phyloP scores from a whole-genome alignment of 1,284 basidiomycete species.

The Porodaedalea pini region DNA sequence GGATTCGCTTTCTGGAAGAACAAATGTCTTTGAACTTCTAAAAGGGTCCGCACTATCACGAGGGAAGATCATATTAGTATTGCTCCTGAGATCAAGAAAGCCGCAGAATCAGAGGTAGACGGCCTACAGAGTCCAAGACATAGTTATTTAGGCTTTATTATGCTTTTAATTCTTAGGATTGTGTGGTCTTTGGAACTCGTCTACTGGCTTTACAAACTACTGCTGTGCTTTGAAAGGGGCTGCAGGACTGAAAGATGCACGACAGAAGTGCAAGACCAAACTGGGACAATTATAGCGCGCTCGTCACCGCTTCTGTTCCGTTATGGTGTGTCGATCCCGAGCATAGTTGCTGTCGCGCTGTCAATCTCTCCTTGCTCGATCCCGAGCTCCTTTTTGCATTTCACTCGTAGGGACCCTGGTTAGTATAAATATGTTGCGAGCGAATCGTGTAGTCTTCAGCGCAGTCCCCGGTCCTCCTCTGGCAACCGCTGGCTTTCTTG shows the following conservation, averaged over 20 bases:
- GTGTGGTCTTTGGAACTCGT: too few species aligned
- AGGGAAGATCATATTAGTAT: not conserved
- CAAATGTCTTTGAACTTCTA: not conserved
- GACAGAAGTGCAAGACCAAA: not conserved
- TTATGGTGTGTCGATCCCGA: conserved; percentile 1
- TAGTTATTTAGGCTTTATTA: too few species aligned
- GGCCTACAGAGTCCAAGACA: too few species aligned
- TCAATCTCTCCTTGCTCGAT: not conserved
- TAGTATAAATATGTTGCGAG: not conserved
- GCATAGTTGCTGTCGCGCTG: not conserved
- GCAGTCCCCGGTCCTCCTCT: not conserved
- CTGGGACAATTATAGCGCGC: not conserved
- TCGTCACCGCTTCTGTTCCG: not conserved
- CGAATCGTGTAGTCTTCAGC: not conserved
- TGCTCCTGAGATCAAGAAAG: too few species aligned
- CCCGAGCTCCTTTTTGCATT: not conserved
- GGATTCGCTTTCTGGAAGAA: not conserved
- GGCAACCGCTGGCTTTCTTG: not conserved
- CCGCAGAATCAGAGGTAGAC: too few species aligned
- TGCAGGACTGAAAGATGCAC: too few species aligned
- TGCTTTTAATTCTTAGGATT: too few species aligned
- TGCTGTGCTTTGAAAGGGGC: too few species aligned
- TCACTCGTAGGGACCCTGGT: not conserved
- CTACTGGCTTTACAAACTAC: too few species aligned
- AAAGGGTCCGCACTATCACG: not conserved